Conservation (phyloP, 805 yeast genomes). For the Blastobotrys chiropterorum region DNA sequence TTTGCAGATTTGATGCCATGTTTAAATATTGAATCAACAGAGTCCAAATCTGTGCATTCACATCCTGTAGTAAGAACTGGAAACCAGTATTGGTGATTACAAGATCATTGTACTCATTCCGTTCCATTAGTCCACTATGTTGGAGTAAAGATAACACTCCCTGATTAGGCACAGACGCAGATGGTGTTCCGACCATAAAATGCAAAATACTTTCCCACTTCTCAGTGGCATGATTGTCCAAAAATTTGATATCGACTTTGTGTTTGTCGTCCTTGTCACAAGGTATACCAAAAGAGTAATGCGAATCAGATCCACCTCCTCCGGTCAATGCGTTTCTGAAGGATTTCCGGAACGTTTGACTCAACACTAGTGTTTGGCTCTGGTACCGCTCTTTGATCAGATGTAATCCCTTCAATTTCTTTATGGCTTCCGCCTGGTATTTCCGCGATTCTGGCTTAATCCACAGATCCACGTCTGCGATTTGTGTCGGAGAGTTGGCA, state of each 20-base stretch:
- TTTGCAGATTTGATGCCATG: slow-evolving; percentile 72
- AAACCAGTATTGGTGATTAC: slow-evolving; percentile 87
- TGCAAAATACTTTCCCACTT: slow-evolving; percentile 96
- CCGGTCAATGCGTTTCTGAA: slow-evolving; percentile 84
- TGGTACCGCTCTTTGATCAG: slow-evolving; percentile 53
- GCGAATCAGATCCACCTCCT: slow-evolving; percentile 41
- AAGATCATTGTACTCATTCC: slow-evolving; percentile 35
- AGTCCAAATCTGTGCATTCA: slow-evolving; percentile 93
- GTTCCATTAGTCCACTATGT: slow-evolving; percentile 86
- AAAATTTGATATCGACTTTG: slow-evolving; percentile 53
- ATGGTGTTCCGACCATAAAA: slow-evolving; percentile 90
- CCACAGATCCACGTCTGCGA: slow-evolving; percentile 68
- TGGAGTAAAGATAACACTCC: slow-evolving; percentile 72
- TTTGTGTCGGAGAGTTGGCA: slow-evolving; percentile 63
- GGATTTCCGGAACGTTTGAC: slow-evolving; percentile 67
- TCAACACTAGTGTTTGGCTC: slow-evolving; percentile 42
- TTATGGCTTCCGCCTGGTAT: slow-evolving; percentile 66
- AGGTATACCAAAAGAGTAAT: slow-evolving; percentile 72
- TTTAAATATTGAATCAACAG: slow-evolving; percentile 78
- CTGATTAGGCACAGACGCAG: slow-evolving; percentile 64
- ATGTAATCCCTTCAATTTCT: slow-evolving; percentile 69
- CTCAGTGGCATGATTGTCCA: slow-evolving; percentile 73
- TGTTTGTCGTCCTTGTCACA: slow-evolving; percentile 50
- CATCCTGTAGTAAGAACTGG: slow-evolving; percentile 88
- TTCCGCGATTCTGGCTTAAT: slow-evolving; percentile 52